Percentiles rank a stretch among this genome's conserved stretches.
Evolutionary conservation across 2,329 filamentous ascomycete genomes (phyloP).

Genomic region (Aspergillus eucalypticola): DNA sequence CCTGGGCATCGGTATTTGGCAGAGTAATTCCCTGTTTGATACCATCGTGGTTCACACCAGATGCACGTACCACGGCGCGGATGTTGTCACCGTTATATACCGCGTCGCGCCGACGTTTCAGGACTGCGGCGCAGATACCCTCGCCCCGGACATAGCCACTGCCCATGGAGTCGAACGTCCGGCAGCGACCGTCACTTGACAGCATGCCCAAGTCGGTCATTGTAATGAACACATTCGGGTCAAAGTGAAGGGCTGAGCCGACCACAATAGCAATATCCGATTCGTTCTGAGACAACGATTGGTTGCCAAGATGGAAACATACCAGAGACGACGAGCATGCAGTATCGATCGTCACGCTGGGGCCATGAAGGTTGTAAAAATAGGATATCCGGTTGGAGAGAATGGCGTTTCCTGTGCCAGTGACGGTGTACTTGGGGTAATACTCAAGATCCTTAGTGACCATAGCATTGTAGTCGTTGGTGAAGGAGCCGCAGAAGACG

Average conservation of each 20-base stretch:
- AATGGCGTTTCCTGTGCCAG: conserved; percentile 29
- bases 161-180: conserved; percentile 26
- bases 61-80: conserved; percentile 28
- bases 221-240: conserved; percentile 25
- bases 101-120: conserved; percentile 30
- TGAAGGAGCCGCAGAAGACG: conserved; percentile 22
- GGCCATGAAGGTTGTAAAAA: conserved; percentile 41
- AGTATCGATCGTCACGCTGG: conserved; percentile 42
- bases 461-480: conserved; percentile 25
- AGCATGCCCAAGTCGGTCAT: conserved; percentile 37
- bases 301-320: conserved; percentile 24
- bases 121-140: conserved; percentile 28
- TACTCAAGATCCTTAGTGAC: conserved; percentile 16
- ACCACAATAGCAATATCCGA: conserved; percentile 29
- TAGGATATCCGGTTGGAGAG: conserved; percentile 35
- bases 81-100: conserved; percentile 30
- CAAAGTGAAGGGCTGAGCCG: conserved; percentile 34
- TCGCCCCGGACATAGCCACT: conserved; percentile 36
- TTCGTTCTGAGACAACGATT: no score
- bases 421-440: conserved; percentile 16
- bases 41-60: conserved; percentile 25
- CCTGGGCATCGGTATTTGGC: conserved; percentile 4
- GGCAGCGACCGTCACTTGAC: conserved; percentile 29
- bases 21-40: conserved; percentile 9
- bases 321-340: conserved; percentile 42